These are phyloP conservation scores for Prunus mume DNA, from an alignment of 306 rosid genomes.

Conservation along the genomic window DNA sequence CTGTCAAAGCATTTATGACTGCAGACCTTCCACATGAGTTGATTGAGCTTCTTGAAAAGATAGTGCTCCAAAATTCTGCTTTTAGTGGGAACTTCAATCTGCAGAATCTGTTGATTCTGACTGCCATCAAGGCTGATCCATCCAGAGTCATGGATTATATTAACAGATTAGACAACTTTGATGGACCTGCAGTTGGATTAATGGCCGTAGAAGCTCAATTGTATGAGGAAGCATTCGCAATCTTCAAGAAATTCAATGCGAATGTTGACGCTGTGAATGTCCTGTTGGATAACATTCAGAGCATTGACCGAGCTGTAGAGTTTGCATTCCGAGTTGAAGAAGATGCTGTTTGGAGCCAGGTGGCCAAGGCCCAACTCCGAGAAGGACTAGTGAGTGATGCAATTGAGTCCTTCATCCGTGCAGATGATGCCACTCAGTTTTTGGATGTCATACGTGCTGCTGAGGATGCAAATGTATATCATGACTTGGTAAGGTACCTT, in stretches of 20 bases:
- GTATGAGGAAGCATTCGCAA: slow-evolving; percentile 87
- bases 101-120: slow-evolving; percentile 89
- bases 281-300: slow-evolving; percentile 73
- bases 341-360: slow-evolving; percentile 99
- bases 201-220: slow-evolving; percentile 93
- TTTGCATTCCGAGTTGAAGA: slow-evolving; percentile 98
- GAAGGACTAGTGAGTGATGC: slow-evolving; percentile 98
- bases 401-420: slow-evolving; percentile 92
- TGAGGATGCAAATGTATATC: slow-evolving; percentile 70
- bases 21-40: slow-evolving; percentile 98
- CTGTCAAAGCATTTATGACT: slow-evolving; percentile 99
- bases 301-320: slow-evolving; percentile 95
- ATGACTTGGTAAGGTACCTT: slow-evolving; percentile 89
- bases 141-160: slow-evolving; percentile 98
- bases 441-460: slow-evolving; percentile 92
- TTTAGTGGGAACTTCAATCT: slow-evolving; percentile 98
- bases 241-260: slow-evolving; percentile 92
- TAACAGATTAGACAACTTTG: slow-evolving; percentile 91
- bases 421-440: slow-evolving; percentile 92
- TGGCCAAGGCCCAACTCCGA: slow-evolving; percentile 90
- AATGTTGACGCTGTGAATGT: slow-evolving; percentile 98
- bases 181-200: slow-evolving; percentile 98
- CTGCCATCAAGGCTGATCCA: slow-evolving; percentile 94
- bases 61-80: slow-evolving; percentile 98
- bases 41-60: slow-evolving; percentile 99